A percentile compares a stretch with the other conserved stretches of the same genome.
Evolutionary conservation across 306 rosid genomes (phyloP).

Genomic region (Ziziphus jujuba): DNA sequence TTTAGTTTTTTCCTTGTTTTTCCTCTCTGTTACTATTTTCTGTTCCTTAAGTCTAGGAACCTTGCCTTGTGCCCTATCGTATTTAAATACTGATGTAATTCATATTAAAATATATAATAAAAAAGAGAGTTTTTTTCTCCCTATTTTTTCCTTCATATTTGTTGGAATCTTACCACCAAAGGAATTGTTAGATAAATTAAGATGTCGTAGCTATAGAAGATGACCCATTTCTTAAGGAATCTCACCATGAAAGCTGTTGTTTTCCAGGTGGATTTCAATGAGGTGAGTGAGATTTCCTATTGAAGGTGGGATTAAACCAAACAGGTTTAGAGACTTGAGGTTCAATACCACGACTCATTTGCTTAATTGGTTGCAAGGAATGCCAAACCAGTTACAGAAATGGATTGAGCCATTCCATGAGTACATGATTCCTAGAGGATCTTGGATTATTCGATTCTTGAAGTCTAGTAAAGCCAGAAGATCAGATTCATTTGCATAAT

Average conservation of each 20-base stretch:
- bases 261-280: conserved; percentile 20
- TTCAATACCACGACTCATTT: conserved; percentile 26
- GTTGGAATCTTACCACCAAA: conserved; percentile 42
- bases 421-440: conserved; percentile 15
- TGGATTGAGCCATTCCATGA: conserved; percentile 39
- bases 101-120: too few species aligned
- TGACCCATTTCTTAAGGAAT: conserved; percentile 40
- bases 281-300: conserved; percentile 42
- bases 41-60: too few species aligned
- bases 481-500: conserved; percentile 24
- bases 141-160: too few species aligned
- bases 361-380: conserved; percentile 28
- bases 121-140: too few species aligned
- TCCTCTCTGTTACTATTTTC: too few species aligned
- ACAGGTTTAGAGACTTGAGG: conserved; percentile 12
- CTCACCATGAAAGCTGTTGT: conserved; percentile 25
- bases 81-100: too few species aligned
- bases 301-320: conserved; percentile 33
- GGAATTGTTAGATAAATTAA: conserved; percentile 30
- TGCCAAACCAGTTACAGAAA: conserved; percentile 37
- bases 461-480: conserved; percentile 26
- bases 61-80: too few species aligned
- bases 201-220: conserved; percentile 7
- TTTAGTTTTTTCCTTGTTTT: too few species aligned
- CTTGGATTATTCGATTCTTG: conserved; percentile 19